Conservation (phyloP, 495 filamentous ascomycete genomes). For the Podospora fimiseda region DNA sequence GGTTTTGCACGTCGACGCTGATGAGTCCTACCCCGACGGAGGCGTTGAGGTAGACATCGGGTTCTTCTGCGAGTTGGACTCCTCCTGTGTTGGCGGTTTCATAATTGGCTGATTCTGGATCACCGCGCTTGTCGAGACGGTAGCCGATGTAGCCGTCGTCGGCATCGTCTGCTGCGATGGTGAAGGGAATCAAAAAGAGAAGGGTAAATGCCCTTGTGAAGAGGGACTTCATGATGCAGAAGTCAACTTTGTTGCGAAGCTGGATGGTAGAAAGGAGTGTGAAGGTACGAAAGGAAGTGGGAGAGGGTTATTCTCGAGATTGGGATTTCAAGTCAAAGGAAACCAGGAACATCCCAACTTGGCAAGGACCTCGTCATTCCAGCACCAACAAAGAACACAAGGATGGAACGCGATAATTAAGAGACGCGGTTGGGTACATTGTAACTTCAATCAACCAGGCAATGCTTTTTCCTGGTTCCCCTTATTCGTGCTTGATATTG, state of each 20-base stretch:
- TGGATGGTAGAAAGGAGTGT: constrained; percentile 8
- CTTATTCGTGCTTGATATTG: constrained; percentile 12
- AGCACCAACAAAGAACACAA: not conserved
- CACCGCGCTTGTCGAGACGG: constrained; percentile 41
- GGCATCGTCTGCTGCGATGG: not conserved
- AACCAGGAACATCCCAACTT: not conserved
- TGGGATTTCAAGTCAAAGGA: too few relatives aligned
- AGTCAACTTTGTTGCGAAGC: not conserved
- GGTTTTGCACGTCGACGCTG: constrained; percentile 47
- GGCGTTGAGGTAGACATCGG: constrained; percentile 54
- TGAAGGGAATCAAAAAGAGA: constrained; percentile 18
- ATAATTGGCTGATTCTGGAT: constrained; percentile 43
- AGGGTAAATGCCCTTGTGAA: constrained; percentile 20
- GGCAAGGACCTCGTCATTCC: not conserved
- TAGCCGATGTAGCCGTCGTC: constrained; percentile 49
- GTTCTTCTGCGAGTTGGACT: constrained; percentile 30
- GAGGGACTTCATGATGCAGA: constrained; percentile 7
- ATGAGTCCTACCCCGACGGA: constrained; percentile 47
- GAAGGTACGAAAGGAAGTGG: not conserved
- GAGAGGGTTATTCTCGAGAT: not conserved
- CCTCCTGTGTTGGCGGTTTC: constrained; percentile 46
- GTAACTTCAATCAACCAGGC: not conserved
- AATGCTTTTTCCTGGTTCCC: constrained; percentile 2
- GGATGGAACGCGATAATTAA: not conserved
- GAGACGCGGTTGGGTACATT: not conserved